Base-by-base conservation (phyloP, 2,329 filamentous ascomycete genomes). In the Cladosporium sp. region DNA sequence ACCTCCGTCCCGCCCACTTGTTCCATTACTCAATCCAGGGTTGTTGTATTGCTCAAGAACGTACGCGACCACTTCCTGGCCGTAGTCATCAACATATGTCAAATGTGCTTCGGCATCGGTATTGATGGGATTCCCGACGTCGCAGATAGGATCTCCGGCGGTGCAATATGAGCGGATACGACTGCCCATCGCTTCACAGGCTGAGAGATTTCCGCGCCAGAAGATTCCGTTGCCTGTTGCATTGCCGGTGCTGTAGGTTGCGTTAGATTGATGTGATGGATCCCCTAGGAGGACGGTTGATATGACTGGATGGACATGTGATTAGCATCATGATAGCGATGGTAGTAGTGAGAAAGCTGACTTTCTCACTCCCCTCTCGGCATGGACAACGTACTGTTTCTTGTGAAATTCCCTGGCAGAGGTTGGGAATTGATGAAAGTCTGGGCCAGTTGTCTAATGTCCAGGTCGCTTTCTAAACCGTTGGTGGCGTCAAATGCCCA, bases 41-140 rank as follows among this genome's bases (percentile, higher is more conserved):
- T 51, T 51, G 30, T 19, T 51, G 12, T 51, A 51, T n/a, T 51
- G 47, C 30, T 37, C 47, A 7, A 51, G 17, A 20, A 51, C 30
- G 36, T 51, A 51, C n/a, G 28, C 30, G 47, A 38, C 47, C 47
- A 51, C 47, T 20, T 51, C 47, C 9, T 51, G n/a, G 47, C 47
- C 47, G 17, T 51, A 38, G n/a, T 37, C 47, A 5, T 51, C 30
- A 15, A 37, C 30, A 51, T 51, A 51, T 9, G 28, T 51, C 30
- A 37, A 20, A 38, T 51, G 47, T 22, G 47, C 47, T 37, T 51
- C 30, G 28, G 47, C 47, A 17, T 51, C 14, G 47, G 36, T 22
- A 17, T 51, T 20, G 47, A 51, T 22, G 5, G 47, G 28, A 51
- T 51, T 22, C 9, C 47, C 47, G 15, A 51, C 47, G 19, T 51